Evolutionary conservation across 2,329 filamentous ascomycete genomes (phyloP).

Genomic region (Aspergillus viridinutans): DNA sequence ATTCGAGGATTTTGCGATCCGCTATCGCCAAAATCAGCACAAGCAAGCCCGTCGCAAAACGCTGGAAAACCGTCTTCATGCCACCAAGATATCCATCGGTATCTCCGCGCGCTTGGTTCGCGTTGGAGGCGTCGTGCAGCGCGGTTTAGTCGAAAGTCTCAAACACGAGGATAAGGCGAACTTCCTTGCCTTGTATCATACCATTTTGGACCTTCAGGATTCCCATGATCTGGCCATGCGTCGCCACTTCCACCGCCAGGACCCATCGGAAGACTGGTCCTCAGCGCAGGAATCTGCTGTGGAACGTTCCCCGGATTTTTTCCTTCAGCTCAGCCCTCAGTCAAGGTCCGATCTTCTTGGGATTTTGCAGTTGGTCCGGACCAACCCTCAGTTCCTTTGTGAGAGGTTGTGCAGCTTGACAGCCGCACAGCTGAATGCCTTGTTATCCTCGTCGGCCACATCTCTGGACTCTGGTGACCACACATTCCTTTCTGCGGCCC

Average conservation of each 20-base stretch:
- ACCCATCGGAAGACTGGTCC: conserved; percentile 30
- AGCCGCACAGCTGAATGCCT: conserved; percentile 68
- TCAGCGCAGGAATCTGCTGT: conserved; percentile 36
- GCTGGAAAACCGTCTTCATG: conserved; percentile 37
- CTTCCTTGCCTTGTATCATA: conserved; percentile 43
- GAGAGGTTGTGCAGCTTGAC: conserved; percentile 73
- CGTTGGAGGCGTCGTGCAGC: conserved; percentile 39
- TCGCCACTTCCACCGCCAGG: conserved; percentile 30
- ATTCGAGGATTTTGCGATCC: conserved; percentile 43
- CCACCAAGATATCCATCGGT: conserved; percentile 41
- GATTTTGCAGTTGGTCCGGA: conserved; percentile 77
- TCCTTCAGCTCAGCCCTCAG: conserved; percentile 67
- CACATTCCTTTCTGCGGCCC: conserved; percentile 65
- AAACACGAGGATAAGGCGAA: conserved; percentile 43
- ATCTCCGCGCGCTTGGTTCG: conserved; percentile 41
- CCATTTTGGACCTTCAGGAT: conserved; percentile 43
- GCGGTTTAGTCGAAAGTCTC: conserved; percentile 43
- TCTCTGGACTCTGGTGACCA: conserved; percentile 78
- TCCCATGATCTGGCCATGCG: conserved; percentile 34
- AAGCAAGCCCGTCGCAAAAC: conserved; percentile 39
- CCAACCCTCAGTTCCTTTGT: conserved; percentile 83
- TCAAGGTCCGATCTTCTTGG: conserved; percentile 71
- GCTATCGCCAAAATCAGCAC: conserved; percentile 40
- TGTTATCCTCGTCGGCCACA: conserved; percentile 75
- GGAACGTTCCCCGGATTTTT: conserved; percentile 35